These are phyloP conservation scores for Cladophialophora psammophila DNA, from an alignment of 2,329 filamentous ascomycete species.

Conservation along the genomic window DNA sequence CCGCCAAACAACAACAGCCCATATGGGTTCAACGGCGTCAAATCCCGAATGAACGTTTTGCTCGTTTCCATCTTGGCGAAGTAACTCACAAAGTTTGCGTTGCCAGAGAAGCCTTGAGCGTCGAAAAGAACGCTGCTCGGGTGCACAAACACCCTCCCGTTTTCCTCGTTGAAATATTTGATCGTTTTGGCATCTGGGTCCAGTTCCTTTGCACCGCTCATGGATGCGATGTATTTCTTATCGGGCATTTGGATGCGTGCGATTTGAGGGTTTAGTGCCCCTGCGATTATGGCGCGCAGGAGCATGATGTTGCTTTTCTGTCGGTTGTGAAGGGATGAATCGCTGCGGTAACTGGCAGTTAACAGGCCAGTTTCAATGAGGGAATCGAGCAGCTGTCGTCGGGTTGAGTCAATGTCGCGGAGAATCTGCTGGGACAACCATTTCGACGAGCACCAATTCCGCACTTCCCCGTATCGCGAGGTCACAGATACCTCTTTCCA, in stretches of 20 bases:
- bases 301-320: slow-evolving; percentile 53
- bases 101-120: slow-evolving; percentile 79
- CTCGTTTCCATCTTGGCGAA: slow-evolving; percentile 90
- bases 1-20: slow-evolving; percentile 88
- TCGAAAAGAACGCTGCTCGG: slow-evolving; percentile 89
- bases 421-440: slow-evolving; percentile 85
- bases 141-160: slow-evolving; percentile 89
- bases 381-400: slow-evolving; percentile 83
- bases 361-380: slow-evolving; percentile 87
- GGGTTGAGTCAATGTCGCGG: slow-evolving; percentile 85
- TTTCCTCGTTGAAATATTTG: slow-evolving; percentile 88
- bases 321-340: slow-evolving; percentile 50
- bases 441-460: slow-evolving; percentile 82
- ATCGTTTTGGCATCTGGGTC: slow-evolving; percentile 92
- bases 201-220: slow-evolving; percentile 87
- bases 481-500: slow-evolving; percentile 74
- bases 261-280: slow-evolving; percentile 82
- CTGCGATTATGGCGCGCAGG: slow-evolving; percentile 73
- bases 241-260: slow-evolving; percentile 92
- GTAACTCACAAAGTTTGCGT: slow-evolving; percentile 82
- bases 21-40: slow-evolving; percentile 93
- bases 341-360: slow-evolving; percentile 60
- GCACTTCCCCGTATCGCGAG: slow-evolving; percentile 67
- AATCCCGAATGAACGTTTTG: slow-evolving; percentile 89
- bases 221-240: slow-evolving; percentile 89